Base-by-base conservation (phyloP, 176 grass and related monocot genomes). In the Aegilops sharonensis region DNA sequence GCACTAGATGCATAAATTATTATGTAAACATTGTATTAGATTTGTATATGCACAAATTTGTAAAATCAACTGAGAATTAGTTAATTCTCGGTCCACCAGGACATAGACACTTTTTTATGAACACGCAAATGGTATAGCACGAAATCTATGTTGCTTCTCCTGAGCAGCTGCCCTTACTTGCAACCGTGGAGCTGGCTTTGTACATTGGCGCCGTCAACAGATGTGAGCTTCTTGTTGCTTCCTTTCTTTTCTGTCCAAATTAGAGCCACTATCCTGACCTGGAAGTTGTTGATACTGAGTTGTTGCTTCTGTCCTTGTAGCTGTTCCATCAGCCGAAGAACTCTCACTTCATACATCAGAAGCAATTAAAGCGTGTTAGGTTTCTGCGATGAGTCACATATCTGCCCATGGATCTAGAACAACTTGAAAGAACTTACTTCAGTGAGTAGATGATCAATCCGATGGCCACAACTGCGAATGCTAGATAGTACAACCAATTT, bases 401-500 rank as follows among this genome's bases (percentile, higher is more conserved):
- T 81, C 48, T 81, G 6, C 21, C 20, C 15, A 60, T 48, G 31
- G 17, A 83, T 84, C 15, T 65, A 27, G 5, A 78, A 68, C 64
- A 3, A 11, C 66, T 50, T 61, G 29, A 83, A 76, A 1, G 21
- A 73, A 79, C 85, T 85, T 88, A 93, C 91, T 81, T 85, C 40
- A 85, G 37, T 8, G 91, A 93, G 70, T 93, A 88, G 71, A 91
- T 83, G 71, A 90, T 79, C 64, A 93, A 56, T 71, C 88, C 88
- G 18, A 88, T 73, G 69, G 85, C 63, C 27, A 93, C 91, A 64
- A 93, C 37, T 80, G 78, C 11, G 64, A 93, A 90, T 43, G 88
- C 91, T 87, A 88, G 24, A 81, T 93, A 88, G 69, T 85, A 93
- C 62, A 93, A 20, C 88, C 85, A 88, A 27, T 93, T 78, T 87